Evolutionary conservation across 192 early-diverging fungal genomes (phyloP).

Genomic region (Backusella morwellensis): DNA sequence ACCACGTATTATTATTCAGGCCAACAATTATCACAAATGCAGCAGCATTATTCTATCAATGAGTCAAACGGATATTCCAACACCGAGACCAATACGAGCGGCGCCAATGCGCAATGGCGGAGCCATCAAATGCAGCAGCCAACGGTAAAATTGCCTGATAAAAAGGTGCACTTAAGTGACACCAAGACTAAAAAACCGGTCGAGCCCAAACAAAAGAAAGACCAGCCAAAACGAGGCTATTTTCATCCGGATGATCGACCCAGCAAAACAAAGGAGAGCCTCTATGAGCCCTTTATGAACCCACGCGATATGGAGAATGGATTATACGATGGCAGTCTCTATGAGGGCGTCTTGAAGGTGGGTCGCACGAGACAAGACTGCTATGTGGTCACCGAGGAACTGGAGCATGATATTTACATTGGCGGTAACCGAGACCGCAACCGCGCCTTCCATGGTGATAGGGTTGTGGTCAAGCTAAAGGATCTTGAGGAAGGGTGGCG

Average conservation of each 20-base stretch:
- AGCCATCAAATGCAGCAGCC: background rate
- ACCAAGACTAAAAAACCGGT: background rate
- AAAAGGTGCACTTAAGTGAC: background rate
- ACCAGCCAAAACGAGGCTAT: background rate
- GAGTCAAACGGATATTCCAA: background rate
- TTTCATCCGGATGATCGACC: slow-evolving; percentile 8
- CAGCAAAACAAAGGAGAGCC: background rate
- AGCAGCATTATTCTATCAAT: background rate
- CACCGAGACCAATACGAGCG: background rate
- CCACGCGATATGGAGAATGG: background rate
- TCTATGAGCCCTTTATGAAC: background rate
- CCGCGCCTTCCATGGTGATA: slow-evolving; percentile 77
- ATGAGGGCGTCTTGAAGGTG: slow-evolving; percentile 7
- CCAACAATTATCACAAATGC: background rate
- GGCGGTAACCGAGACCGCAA: slow-evolving; percentile 64
- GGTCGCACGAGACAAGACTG: slow-evolving; percentile 64
- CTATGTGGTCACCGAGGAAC: slow-evolving; percentile 74
- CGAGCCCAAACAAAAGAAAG: too few relatives aligned
- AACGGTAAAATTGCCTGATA: background rate
- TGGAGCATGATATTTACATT: slow-evolving; percentile 73
- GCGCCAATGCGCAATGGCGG: background rate
- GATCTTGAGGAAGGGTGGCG: slow-evolving; percentile 54
- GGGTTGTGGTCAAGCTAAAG: slow-evolving; percentile 65
- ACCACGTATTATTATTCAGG: background rate
- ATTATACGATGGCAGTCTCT: background rate